These are phyloP conservation scores for Chlamydomonas sphaeroides DNA, from an alignment of 139 green algal species.

Conservation along the genomic window DNA sequence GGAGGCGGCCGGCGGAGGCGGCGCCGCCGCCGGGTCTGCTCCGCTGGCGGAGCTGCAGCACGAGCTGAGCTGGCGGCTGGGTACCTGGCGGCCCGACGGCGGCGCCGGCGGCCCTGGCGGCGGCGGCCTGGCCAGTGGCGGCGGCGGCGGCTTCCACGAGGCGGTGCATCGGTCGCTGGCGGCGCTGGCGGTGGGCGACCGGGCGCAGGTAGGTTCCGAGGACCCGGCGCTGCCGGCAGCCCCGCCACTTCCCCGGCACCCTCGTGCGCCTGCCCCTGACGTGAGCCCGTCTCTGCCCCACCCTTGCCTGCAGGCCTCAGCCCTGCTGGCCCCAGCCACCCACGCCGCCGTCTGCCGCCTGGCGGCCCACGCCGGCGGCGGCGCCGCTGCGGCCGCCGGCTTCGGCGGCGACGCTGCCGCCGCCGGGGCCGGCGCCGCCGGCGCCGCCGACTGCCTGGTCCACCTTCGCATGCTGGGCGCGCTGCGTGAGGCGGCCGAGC, in stretches of 20 bases:
- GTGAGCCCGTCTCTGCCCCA: no score
- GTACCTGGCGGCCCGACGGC: neutral
- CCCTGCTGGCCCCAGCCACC: neutral
- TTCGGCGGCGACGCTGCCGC: no score
- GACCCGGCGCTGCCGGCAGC: no score
- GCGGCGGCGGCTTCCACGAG: conserved; percentile 15
- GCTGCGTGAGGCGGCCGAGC: conserved; percentile 58
- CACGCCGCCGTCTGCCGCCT: conserved; percentile 8
- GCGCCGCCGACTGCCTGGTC: conserved; percentile 72
- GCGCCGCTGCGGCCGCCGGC: no score
- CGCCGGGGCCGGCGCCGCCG: no score
- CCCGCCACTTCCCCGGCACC: no score
- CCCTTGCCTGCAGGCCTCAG: neutral
- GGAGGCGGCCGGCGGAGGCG: neutral
- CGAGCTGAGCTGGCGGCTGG: conserved; percentile 49
- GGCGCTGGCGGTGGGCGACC: conserved; percentile 26
- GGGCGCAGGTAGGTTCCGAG: conserved; percentile 37
- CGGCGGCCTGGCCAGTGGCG: neutral
- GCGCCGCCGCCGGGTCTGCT: neutral
- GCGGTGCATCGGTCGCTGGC: conserved; percentile 22
- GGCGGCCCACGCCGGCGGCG: neutral
- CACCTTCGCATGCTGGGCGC: conserved; percentile 71
- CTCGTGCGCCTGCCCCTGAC: no score
- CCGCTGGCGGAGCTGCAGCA: conserved; percentile 33
- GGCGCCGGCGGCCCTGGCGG: no score